A percentile compares a stretch with the other conserved stretches of the same genome.
These are phyloP conservation scores for Mentha longifolia DNA, from an alignment of 257 asterid genomes.

Conservation along the genomic window DNA sequence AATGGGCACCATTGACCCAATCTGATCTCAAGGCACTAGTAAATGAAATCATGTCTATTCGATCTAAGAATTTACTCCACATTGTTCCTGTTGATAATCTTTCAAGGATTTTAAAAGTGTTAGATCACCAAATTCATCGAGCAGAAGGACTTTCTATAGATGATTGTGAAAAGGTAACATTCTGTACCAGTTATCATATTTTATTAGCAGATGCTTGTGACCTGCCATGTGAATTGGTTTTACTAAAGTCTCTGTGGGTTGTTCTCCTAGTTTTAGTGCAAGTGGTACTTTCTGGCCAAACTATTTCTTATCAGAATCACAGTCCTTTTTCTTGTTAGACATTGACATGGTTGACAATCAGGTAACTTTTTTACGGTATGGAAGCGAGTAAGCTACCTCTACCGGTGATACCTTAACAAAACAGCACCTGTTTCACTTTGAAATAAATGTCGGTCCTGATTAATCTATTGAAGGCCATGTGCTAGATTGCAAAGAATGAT, in stretches of 20 bases:
- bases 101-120: constrained; percentile 72
- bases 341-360: constrained; percentile 2
- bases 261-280: constrained; percentile 31
- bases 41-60: constrained; percentile 77
- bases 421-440: background rate
- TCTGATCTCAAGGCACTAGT: constrained; percentile 76
- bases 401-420: background rate
- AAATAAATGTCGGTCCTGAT: no score
- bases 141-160: constrained; percentile 93
- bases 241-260: constrained; percentile 14
- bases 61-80: constrained; percentile 69
- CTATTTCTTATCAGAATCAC: constrained; percentile 18
- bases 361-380: background rate
- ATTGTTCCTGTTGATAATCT: constrained; percentile 75
- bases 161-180: constrained; percentile 71
- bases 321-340: constrained; percentile 22
- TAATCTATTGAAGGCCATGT: background rate
- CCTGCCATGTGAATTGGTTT: constrained; percentile 5
- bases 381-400: background rate
- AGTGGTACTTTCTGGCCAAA: constrained; percentile 19
- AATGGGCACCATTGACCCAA: constrained; percentile 71
- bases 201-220: constrained; percentile 29
- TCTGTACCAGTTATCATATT: constrained; percentile 38
- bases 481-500: constrained; percentile 16
- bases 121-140: constrained; percentile 93